Evolutionary conservation across 2,329 filamentous ascomycete species (phyloP).

Genomic region (Trichoderma breve): DNA sequence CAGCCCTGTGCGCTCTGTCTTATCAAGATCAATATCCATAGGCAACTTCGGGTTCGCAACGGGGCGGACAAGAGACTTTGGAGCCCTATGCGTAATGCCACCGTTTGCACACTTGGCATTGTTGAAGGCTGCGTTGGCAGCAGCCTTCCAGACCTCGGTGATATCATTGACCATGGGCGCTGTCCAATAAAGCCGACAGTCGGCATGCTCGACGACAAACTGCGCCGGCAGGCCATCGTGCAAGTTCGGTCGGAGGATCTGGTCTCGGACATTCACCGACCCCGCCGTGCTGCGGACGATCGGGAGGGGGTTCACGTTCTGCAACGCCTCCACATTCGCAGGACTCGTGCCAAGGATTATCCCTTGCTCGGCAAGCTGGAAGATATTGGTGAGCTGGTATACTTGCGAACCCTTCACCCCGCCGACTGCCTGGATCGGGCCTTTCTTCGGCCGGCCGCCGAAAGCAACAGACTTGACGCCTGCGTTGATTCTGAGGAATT

Average conservation of each 20-base stretch:
- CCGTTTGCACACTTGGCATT: constrained; percentile 42
- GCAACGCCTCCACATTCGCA: not conserved
- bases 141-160: constrained; percentile 46
- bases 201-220: constrained; percentile 46
- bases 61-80: not conserved
- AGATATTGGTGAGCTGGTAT: not conserved
- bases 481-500: constrained; percentile 52
- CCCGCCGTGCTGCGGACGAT: constrained; percentile 34
- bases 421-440: constrained; percentile 53
- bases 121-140: constrained; percentile 41
- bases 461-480: constrained; percentile 52
- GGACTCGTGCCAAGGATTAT: not conserved
- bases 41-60: not conserved
- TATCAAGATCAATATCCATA: not conserved
- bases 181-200: constrained; percentile 53
- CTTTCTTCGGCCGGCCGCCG: constrained; percentile 47
- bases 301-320: constrained; percentile 29
- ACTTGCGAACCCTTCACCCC: constrained; percentile 50
- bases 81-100: constrained; percentile 26
- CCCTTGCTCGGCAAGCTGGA: not conserved
- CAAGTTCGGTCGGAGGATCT: constrained; percentile 38
- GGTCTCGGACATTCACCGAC: constrained; percentile 40
- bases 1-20: not conserved
- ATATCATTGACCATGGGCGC: constrained; percentile 48
- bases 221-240: constrained; percentile 46